These are phyloP conservation scores for Heracleum sosnowskyi DNA, from an alignment of 129 eudicot species.

Conservation along the genomic window DNA sequence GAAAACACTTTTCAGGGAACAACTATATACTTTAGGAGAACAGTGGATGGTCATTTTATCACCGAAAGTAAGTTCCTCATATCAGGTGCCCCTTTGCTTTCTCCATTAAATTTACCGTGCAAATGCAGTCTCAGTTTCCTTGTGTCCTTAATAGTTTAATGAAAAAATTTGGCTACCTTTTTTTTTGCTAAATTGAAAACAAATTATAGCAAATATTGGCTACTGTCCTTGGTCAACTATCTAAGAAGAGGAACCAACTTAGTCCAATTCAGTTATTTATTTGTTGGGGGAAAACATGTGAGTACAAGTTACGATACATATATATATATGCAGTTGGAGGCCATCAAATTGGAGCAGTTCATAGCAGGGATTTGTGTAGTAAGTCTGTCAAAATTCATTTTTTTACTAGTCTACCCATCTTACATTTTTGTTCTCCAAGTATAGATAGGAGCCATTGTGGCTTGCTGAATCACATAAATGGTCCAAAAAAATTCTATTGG, in stretches of 20 bases:
- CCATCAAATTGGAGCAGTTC: slow-evolving; percentile 70
- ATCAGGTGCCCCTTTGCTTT: neutral
- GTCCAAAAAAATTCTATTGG: neutral
- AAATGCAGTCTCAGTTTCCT: neutral
- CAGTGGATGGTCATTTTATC: slow-evolving; percentile 77
- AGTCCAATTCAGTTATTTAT: neutral
- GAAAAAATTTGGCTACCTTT: no score
- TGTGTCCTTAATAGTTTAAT: neutral
- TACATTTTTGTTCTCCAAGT: neutral
- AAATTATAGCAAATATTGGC: neutral
- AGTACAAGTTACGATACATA: neutral
- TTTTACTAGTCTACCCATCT: neutral
- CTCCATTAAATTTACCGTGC: neutral
- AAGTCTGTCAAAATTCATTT: slow-evolving; percentile 23
- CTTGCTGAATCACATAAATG: neutral
- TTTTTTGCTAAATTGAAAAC: no score
- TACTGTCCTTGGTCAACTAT: neutral
- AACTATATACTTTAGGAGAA: slow-evolving; percentile 65
- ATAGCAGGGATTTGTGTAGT: slow-evolving; percentile 90
- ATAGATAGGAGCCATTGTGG: neutral
- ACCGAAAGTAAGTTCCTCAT: slow-evolving; percentile 62
- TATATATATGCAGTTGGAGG: slow-evolving; percentile 71
- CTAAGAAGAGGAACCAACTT: neutral
- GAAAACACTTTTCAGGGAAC: slow-evolving; percentile 61
- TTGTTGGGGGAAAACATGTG: neutral